These are phyloP conservation scores for Xylaria nigripes DNA, from an alignment of 495 filamentous ascomycete species.

Conservation along the genomic window DNA sequence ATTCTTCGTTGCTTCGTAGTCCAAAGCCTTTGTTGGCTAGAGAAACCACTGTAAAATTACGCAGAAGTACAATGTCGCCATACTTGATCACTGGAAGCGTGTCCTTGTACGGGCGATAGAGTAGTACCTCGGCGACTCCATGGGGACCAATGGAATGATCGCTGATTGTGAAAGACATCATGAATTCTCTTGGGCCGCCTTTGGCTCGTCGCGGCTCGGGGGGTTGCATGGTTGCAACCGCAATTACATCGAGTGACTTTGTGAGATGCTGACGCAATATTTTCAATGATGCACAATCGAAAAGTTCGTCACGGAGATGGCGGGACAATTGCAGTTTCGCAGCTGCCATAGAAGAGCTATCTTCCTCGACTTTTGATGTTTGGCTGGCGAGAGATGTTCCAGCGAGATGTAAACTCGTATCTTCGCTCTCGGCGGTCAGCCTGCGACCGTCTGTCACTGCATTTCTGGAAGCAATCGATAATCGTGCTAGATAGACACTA, in stretches of 20 bases:
- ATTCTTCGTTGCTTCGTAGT: constrained; percentile 34
- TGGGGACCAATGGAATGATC: constrained; percentile 50
- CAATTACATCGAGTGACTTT: constrained; percentile 55
- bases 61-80: constrained; percentile 71
- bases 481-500: constrained; percentile 30
- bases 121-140: constrained; percentile 49
- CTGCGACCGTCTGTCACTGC: constrained; percentile 14
- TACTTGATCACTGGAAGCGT: constrained; percentile 58
- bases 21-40: constrained; percentile 41
- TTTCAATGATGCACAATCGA: constrained; percentile 62
- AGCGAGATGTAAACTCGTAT: constrained; percentile 19
- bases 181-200: constrained; percentile 60
- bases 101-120: constrained; percentile 66
- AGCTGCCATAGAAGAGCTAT: constrained; percentile 20
- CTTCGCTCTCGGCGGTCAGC: constrained; percentile 10
- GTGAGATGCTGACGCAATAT: constrained; percentile 49
- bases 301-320: constrained; percentile 50
- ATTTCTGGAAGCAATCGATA: constrained; percentile 24
- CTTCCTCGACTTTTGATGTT: constrained; percentile 16
- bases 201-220: constrained; percentile 51
- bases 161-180: constrained; percentile 58
- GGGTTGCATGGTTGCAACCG: constrained; percentile 52
- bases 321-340: constrained; percentile 35
- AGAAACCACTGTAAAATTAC: constrained; percentile 61
- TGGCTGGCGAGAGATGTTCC: constrained; percentile 16